phyloP scores from a whole-genome alignment of 305 asterid species.

The Fraxinus latifolia region DNA sequence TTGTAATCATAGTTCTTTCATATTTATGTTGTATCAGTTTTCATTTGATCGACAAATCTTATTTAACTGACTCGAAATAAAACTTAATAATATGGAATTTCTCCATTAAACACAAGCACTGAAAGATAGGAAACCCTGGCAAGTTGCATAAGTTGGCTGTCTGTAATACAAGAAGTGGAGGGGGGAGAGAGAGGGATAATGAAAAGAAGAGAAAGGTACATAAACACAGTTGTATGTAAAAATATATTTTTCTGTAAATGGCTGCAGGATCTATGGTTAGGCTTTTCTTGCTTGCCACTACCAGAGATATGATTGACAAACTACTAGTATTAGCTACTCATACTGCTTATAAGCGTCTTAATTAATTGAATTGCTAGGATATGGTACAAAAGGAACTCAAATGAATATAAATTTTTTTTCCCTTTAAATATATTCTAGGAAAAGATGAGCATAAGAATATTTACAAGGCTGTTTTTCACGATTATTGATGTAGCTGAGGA shows the following conservation, averaged over 20 bases:
- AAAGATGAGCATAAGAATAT: not conserved
- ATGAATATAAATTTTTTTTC: not conserved
- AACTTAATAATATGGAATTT: not conserved
- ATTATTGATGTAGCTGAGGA: not conserved
- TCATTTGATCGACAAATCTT: not conserved
- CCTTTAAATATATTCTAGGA: not conserved
- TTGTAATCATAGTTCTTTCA: not conserved
- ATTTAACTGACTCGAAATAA: not conserved
- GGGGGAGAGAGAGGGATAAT: not conserved
- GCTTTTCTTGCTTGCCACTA: slow-evolving; percentile 45
- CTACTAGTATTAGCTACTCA: not conserved
- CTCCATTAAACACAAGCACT: not conserved
- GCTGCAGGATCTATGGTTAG: slow-evolving; percentile 32
- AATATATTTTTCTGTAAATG: slow-evolving; percentile 33
- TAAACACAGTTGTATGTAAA: slow-evolving; percentile 34
- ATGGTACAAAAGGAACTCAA: not conserved
- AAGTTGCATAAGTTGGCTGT: not conserved
- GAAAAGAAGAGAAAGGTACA: not conserved
- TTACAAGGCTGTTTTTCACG: not conserved
- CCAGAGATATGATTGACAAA: not conserved
- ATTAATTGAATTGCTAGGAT: not conserved
- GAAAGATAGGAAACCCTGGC: slow-evolving; percentile 4
- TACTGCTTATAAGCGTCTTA: not conserved
- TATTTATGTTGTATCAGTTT: not conserved
- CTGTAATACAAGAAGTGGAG: not conserved